Evolutionary conservation across 2,329 filamentous ascomycete genomes (phyloP), one percentile per base, ranked within the genome.

Genomic region (Penicillium sp.): DNA sequence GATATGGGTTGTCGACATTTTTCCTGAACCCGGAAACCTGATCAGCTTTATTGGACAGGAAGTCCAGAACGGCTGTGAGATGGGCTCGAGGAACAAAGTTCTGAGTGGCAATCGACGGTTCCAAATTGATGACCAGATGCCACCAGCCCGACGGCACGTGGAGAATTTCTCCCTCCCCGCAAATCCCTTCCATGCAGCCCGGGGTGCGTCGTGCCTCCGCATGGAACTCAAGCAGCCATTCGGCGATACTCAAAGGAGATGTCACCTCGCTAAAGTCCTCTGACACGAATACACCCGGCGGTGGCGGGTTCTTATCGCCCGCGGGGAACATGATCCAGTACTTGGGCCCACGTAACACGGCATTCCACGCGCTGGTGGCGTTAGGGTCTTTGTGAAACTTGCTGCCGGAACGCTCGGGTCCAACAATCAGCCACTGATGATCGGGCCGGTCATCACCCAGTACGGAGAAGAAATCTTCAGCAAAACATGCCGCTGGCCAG

Each of bases 251-350:
- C 9, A 97, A 78, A 1, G 91, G 93, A 43, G 86, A 89, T 0
- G 91, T 97, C 41, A 97, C 90, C 69, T 97, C 91, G 63, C 87
- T 90, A 63, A 88, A 86, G 63, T 97, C 93, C 31, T 83, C 77
- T 4, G 87, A 94, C 34, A 96, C 87, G 59, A 86, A 95, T 29
- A 97, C 90, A 3, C 91, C 91, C 0, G 91, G 91, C 6, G 93
- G 89, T 3, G 83, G 77, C 0, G 82, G 79, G 5, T 77, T 65
- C 14, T 71, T 71, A 1, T 74, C 66, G 0, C 81, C 81, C 0
- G 87, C 85, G 0, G 89, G 89, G 63, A 97, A 97, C 89, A 97
- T 94, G 67, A 97, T 91, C 91, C 93, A 97, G 74, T 97, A 97
- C 65, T 97, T 97, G 27, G 85, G 81, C 4, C 91, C 93, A 49